Evolutionary conservation across 2,329 filamentous ascomycete species (phyloP), one percentile per base, ranked within the genome.

Genomic region (Cadophora gregata): DNA sequence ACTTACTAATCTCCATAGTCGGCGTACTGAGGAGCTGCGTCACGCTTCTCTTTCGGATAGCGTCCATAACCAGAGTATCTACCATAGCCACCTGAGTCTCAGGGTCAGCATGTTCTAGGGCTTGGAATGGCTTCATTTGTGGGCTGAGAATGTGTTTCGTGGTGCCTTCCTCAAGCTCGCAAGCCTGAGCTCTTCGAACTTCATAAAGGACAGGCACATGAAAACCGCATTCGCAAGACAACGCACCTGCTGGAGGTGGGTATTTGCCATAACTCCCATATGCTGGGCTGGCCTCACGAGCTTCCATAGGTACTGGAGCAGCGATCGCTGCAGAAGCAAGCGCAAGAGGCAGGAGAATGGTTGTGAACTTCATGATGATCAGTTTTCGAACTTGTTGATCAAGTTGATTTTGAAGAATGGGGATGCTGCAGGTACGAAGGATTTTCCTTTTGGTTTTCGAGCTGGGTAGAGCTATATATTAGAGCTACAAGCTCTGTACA

Each of bases 61-160:
- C 48, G 36, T 3, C 66, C 68, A 45, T 70, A 67, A 8, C 21
- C 48, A 8, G 31, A 59, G 58, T 69, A 69, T 33, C 64, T 59
- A 4, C 67, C 67, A 55, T 65, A 70, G 1, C 61, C 27, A 10
- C 65, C 67, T 47, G 16, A 45, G n/a, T 36, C 31, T n/a, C 5
- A 21, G 25, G 48, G 48, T 51, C 21, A 51, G 21, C n/a, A 25
- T 51, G 9, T n/a, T 25, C 19, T 48, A 4, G 16, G 21, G 14
- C n/a, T n/a, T 5, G 45, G 16, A 48, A 6, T 12, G 31, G 12
- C 12, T 12, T 36, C 31, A 36, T 36, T 5, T 36, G n/a, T n/a
- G n/a, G n/a, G n/a, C n/a, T n/a, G n/a, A n/a, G n/a, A n/a, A n/a
- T n/a, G n/a, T n/a, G 31, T 12, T 12, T 36, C 31, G 31, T 36